These are phyloP conservation scores for Phytophthora rubi DNA, from an alignment of 352 stramenopile genomes.

Conservation along the genomic window DNA sequence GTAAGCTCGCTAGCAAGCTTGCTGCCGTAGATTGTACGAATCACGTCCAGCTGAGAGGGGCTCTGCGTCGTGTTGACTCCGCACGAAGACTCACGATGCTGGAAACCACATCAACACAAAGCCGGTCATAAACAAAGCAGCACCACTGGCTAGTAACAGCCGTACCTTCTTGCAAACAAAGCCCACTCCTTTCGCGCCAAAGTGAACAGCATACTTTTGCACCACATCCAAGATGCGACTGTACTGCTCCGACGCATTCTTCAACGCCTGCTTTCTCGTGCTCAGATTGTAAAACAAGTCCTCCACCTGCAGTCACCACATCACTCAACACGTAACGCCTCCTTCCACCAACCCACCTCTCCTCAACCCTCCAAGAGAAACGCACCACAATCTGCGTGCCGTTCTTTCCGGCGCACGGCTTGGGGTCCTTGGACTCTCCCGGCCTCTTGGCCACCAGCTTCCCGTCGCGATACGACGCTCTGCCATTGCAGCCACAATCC, in stretches of 20 bases:
- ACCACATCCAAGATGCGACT: slow-evolving; percentile 94
- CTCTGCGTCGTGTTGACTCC: slow-evolving; percentile 78
- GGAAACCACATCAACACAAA: background rate
- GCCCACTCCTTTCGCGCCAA: slow-evolving; percentile 82
- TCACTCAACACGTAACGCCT: background rate
- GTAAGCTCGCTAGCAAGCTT: slow-evolving; percentile 74
- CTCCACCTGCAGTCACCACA: slow-evolving; percentile 73
- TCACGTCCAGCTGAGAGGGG: slow-evolving; percentile 72
- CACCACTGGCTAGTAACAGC: background rate
- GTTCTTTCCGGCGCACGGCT: slow-evolving; percentile 81
- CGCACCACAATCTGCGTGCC: slow-evolving; percentile 80
- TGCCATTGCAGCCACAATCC: slow-evolving; percentile 26
- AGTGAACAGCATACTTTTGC: slow-evolving; percentile 97
- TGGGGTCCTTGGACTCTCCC: slow-evolving; percentile 65
- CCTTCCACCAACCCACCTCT: background rate
- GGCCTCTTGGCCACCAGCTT: slow-evolving; percentile 79
- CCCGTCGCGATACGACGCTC: slow-evolving; percentile 93
- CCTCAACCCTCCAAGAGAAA: background rate
- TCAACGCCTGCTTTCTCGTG: slow-evolving; percentile 92
- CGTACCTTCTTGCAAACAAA: slow-evolving; percentile 96
- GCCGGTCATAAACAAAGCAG: background rate
- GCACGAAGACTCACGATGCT: slow-evolving; percentile 82
- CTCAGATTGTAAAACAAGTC: slow-evolving; percentile 99
- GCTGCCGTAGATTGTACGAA: slow-evolving; percentile 77
- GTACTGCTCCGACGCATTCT: slow-evolving; percentile 95